Percentiles rank a stretch among this genome's conserved stretches.
Conservation (phyloP, 2,329 filamentous ascomycete genomes). For the Emergomyces orientalis region DNA sequence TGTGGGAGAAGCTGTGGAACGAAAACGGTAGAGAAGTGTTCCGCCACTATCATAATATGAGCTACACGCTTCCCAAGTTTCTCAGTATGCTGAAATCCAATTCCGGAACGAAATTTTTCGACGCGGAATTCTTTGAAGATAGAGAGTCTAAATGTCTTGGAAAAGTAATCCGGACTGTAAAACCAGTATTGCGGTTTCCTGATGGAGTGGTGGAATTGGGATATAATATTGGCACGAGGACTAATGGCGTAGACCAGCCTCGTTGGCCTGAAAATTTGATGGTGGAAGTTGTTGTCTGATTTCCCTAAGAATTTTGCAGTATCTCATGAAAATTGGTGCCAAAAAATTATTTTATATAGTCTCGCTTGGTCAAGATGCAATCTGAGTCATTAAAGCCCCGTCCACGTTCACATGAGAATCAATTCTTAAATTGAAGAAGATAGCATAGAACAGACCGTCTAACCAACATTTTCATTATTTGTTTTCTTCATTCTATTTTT, state of each 20-base stretch:
- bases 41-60: slow-evolving; percentile 35
- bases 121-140: slow-evolving; percentile 42
- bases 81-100: slow-evolving; percentile 34
- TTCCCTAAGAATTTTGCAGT: not conserved
- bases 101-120: slow-evolving; percentile 35
- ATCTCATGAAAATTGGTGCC: too few species aligned
- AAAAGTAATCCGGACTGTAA: slow-evolving; percentile 32
- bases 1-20: slow-evolving; percentile 44
- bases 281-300: not conserved
- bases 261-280: slow-evolving; percentile 39
- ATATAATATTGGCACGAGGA: slow-evolving; percentile 43
- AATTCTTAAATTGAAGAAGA: not conserved
- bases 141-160: slow-evolving; percentile 32
- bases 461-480: not conserved
- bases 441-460: not conserved
- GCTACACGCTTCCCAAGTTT: slow-evolving; percentile 34
- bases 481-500: not conserved
- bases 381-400: too few species aligned
- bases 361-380: too few species aligned
- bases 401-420: too few species aligned
- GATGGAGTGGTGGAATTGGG: slow-evolving; percentile 32
- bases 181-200: slow-evolving; percentile 37
- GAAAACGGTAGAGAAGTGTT: slow-evolving; percentile 41
- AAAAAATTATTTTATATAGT: too few species aligned
- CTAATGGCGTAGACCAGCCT: slow-evolving; percentile 43